phyloP scores from a whole-genome alignment of 176 grass and related monocot genomes.

The Phragmites australis region DNA sequence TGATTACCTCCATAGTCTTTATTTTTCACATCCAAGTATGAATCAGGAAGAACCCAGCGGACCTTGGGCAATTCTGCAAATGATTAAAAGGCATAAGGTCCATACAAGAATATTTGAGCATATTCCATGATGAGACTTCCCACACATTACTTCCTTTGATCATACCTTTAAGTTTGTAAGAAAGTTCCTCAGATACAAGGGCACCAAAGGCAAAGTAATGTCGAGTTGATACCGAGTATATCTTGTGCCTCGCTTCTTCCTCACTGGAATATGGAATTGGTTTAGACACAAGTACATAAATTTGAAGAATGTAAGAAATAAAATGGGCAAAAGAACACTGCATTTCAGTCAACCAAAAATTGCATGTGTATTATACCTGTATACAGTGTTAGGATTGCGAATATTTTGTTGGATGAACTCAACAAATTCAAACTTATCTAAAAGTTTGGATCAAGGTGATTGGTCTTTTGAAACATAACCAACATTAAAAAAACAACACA shows the following conservation, averaged over 20 bases:
- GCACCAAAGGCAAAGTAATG: conserved; percentile 76
- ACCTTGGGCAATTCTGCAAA: conserved; percentile 67
- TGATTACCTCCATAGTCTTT: conserved; percentile 85
- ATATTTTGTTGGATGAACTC: too few species aligned
- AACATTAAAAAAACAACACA: too few species aligned
- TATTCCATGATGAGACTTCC: neutral
- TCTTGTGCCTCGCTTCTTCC: conserved; percentile 65
- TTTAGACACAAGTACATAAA: too few species aligned
- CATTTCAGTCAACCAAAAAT: neutral
- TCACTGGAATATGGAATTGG: conserved; percentile 48
- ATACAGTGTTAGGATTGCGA: neutral
- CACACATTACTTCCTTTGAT: neutral
- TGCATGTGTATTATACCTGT: neutral
- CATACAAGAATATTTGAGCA: neutral
- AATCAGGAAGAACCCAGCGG: conserved; percentile 83
- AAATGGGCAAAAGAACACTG: neutral
- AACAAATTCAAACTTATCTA: too few species aligned
- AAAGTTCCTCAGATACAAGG: conserved; percentile 61
- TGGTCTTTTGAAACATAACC: too few species aligned
- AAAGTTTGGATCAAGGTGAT: too few species aligned
- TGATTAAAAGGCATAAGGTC: conserved; percentile 30
- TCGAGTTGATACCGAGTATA: conserved; percentile 65
- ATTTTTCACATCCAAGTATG: conserved; percentile 68
- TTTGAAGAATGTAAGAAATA: neutral
- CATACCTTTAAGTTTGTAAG: conserved; percentile 58